Evolutionary conservation across 1,139 yeast genomes (phyloP), one percentile per base, ranked within the genome.

Genomic region (Ogataea hybrid): DNA sequence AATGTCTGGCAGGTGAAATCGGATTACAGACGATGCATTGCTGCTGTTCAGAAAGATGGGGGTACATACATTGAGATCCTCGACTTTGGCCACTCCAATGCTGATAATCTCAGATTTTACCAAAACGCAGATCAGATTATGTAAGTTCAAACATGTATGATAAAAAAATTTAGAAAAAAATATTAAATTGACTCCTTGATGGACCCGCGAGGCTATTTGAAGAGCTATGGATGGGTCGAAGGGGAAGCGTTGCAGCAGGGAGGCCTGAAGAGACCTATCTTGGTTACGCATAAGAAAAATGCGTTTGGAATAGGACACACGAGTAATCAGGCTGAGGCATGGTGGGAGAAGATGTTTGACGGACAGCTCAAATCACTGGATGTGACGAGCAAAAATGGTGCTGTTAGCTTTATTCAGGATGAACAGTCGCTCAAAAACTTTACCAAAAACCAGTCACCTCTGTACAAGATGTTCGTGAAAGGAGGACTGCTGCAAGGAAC

Each of bases 311-410:
- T 92, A 33, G 96, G 96, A 0, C 83, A 83, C 56, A 83, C 77
- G 48, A 65, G 75, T 10, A 73, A 73, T 39, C 84, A 81, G 44
- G 81, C 83, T 16, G 97, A 89, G 56, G 84, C 87, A 40, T 92
- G 98, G 98, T 92, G 98, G 98, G 97, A 92, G 53, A 74, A 84
- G 52, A 70, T 90, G 36, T 92, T 92, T 65, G 97, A 92, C 63
- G 96, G 96, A 1, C 96, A 89, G 55, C 73, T 92, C 50, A 87
- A 87, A 59, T 76, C 79, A 16, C 62, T 92, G 36, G 90, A 86
- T 44, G 92, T 89, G 6, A 68, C 59, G 23, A 59, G 62, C 2
- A 65, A 61, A 15, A 46, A 40, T 3, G 52, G 50, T 6, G 28
- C 28, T 11, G 39, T 45, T 10, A 37, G 35, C 11, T 69, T 71